Percentiles rank a stretch among this genome's conserved stretches.
Conservation (phyloP, 1,284 basidiomycete species). For the Microbotryum lychnidis-dioicae region DNA sequence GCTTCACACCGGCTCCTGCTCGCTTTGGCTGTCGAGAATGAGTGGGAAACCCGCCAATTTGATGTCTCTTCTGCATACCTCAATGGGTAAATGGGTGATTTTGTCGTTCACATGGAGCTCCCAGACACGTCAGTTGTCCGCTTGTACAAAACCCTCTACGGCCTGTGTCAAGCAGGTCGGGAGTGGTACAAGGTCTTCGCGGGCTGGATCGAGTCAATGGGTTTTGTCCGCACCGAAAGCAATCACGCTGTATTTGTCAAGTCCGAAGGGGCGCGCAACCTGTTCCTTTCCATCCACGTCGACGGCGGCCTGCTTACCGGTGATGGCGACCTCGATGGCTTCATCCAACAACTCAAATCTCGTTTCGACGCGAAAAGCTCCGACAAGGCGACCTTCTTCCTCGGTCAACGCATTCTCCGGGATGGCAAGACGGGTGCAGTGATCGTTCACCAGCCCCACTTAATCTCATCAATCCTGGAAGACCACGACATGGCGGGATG, state of each 20-base stretch:
- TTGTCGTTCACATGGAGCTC: constrained; percentile 2
- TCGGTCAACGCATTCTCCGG: not conserved
- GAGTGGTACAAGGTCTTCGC: constrained; percentile 16
- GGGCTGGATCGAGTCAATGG: constrained; percentile 1
- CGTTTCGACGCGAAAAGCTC: not conserved
- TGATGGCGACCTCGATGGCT: not conserved
- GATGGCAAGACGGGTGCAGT: constrained; percentile 11
- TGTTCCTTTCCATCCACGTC: constrained; percentile 1
- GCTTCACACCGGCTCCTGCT: constrained; percentile 39
- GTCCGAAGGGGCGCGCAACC: not conserved
- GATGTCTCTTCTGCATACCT: constrained; percentile 23
- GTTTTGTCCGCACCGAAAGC: not conserved
- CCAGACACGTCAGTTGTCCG: constrained; percentile 1
- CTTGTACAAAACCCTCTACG: constrained; percentile 10
- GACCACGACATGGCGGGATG: constrained; percentile 40
- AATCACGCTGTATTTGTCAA: constrained; percentile 2
- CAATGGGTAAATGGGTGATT: constrained; percentile 12
- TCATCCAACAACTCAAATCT: not conserved
- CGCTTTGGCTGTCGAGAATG: constrained; percentile 5
- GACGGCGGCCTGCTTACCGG: not conserved
- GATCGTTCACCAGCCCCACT: constrained; percentile 38
- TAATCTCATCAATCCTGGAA: constrained; percentile 40
- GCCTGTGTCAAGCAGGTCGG: constrained; percentile 18
- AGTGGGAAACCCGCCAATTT: constrained; percentile 8
- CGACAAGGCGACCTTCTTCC: not conserved